phyloP scores from a whole-genome alignment of 768 basidiomycete genomes.

The Chlorophyllum brunneum region DNA sequence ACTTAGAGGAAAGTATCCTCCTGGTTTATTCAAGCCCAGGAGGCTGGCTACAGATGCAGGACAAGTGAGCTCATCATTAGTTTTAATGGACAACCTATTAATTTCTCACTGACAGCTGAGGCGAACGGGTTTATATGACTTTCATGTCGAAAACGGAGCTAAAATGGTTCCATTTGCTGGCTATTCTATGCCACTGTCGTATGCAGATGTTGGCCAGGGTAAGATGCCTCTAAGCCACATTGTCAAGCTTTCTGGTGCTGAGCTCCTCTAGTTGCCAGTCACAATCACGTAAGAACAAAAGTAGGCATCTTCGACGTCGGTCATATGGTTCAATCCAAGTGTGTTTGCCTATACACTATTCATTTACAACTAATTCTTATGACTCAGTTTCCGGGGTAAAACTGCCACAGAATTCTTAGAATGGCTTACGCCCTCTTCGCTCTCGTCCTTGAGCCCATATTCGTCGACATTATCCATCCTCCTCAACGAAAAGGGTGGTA shows the following conservation, averaged over 20 bases:
- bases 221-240: conserved; percentile 10
- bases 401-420: conserved; percentile 80
- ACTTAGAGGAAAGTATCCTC: conserved; percentile 1
- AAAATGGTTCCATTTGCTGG: conserved; percentile 98
- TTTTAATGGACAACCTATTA: conserved; percentile 3
- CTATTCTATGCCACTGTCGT: conserved; percentile 89
- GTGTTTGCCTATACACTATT: conserved; percentile 17
- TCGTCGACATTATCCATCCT: conserved; percentile 85
- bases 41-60: conserved; percentile 20
- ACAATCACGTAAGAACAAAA: conserved; percentile 79
- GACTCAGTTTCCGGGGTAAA: conserved; percentile 75
- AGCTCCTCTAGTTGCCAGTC: conserved; percentile 67
- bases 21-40: conserved; percentile 10
- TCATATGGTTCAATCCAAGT: conserved; percentile 97
- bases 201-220: conserved; percentile 82
- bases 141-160: conserved; percentile 76
- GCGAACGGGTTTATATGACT: conserved; percentile 83
- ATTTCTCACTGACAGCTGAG: conserved; percentile 27
- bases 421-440: conserved; percentile 85
- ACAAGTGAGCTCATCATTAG: conserved; percentile 14
- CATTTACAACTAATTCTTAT: not conserved
- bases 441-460: conserved; percentile 63
- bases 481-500: conserved; percentile 86
- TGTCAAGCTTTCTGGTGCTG: conserved; percentile 2
- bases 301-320: conserved; percentile 95